Conservation (phyloP, 2,329 filamentous ascomycete species). For the Huntiella decipiens region DNA sequence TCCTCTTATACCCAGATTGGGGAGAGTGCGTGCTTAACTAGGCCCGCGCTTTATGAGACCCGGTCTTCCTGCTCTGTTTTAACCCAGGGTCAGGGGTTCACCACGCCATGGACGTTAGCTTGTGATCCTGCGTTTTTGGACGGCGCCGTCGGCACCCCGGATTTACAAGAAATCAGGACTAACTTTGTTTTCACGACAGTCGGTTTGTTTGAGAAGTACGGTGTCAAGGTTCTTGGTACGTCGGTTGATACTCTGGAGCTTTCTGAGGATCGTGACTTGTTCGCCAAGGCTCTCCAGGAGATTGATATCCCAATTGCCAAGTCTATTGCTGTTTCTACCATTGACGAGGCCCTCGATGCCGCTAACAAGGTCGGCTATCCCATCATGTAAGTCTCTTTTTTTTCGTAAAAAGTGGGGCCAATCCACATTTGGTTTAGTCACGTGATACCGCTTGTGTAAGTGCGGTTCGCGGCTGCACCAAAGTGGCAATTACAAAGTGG, state of each 20-base stretch:
- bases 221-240: conserved; percentile 87
- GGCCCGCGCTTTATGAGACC: too few relatives aligned
- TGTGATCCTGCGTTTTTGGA: too few relatives aligned
- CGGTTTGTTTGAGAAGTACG: conserved; percentile 88
- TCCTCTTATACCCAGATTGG: too few relatives aligned
- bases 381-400: conserved; percentile 43
- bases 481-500: too few relatives aligned
- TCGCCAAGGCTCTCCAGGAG: conserved; percentile 86
- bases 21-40: too few relatives aligned
- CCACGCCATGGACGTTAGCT: too few relatives aligned
- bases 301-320: conserved; percentile 96
- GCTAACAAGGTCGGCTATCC: conserved; percentile 81
- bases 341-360: conserved; percentile 81
- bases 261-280: conserved; percentile 74
- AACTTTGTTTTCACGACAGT: conserved; percentile 17
- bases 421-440: conserved; percentile 1
- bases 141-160: too few relatives aligned
- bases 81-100: too few relatives aligned
- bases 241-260: conserved; percentile 87
- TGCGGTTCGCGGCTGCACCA: background rate
- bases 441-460: conserved; percentile 6
- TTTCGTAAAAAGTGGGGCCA: background rate
- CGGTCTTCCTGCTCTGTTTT: background rate
- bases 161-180: too few relatives aligned
- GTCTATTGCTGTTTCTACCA: conserved; percentile 76